Conservation (phyloP, 768 basidiomycete species). For the Termitomyces titanicus region DNA sequence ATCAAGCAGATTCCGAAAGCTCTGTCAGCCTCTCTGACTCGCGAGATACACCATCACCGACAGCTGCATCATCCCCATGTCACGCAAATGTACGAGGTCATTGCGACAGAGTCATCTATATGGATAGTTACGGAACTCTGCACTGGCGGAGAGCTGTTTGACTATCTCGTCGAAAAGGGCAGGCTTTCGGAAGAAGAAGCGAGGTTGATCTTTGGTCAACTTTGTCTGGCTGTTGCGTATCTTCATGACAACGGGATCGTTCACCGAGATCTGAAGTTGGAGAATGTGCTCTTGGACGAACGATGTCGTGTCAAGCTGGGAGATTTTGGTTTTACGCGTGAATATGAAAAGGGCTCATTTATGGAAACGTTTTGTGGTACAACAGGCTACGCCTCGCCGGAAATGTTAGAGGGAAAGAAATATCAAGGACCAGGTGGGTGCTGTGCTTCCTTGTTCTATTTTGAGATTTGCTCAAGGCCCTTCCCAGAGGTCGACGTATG, state of each 20-base stretch:
- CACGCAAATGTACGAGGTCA: conserved; percentile 95
- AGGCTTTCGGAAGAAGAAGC: conserved; percentile 83
- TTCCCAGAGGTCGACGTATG: conserved; percentile 86
- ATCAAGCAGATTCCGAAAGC: conserved; percentile 98
- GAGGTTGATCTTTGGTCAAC: conserved; percentile 88
- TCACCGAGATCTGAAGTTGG: conserved; percentile 94
- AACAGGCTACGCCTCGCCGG: conserved; percentile 90
- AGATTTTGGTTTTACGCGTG: conserved; percentile 93
- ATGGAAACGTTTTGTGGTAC: conserved; percentile 97
- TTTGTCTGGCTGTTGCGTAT: conserved; percentile 91
- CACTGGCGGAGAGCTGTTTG: conserved; percentile 95
- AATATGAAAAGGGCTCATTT: conserved; percentile 72
- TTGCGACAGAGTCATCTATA: conserved; percentile 92
- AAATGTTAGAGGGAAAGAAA: conserved; percentile 84
- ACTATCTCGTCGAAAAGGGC: conserved; percentile 95
- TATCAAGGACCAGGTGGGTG: conserved; percentile 84
- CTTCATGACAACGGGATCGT: conserved; percentile 92
- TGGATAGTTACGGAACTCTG: conserved; percentile 99
- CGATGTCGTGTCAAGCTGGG: conserved; percentile 89
- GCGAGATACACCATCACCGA: conserved; percentile 98
- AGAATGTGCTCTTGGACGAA: conserved; percentile 92
- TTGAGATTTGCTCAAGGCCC: conserved; percentile 10
- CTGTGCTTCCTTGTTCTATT: neutral
- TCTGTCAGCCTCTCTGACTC: conserved; percentile 85
- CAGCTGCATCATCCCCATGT: conserved; percentile 94